Conservation (phyloP, 2,329 filamentous ascomycete genomes). For the Pseudogymnoascus sp. region DNA sequence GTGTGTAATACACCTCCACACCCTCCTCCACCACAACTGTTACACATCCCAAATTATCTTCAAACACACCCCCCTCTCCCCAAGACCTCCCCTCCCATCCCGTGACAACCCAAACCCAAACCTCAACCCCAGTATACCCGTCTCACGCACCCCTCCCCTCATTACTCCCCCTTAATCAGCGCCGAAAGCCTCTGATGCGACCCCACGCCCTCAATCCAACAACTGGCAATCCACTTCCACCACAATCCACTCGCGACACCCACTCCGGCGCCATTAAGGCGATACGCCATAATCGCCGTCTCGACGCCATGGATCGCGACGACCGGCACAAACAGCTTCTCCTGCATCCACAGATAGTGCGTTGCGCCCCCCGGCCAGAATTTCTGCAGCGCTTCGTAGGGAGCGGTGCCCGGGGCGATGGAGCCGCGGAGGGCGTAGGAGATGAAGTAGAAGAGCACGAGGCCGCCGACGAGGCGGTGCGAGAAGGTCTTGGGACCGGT, state of each 20-base stretch:
- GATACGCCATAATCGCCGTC: slow-evolving; percentile 4
- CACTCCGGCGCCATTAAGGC: neutral
- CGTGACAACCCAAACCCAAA: neutral
- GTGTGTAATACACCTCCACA: neutral
- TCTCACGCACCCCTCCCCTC: neutral
- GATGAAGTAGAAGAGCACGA: slow-evolving; percentile 3
- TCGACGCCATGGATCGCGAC: slow-evolving; percentile 1
- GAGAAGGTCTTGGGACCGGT: neutral
- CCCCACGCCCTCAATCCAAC: slow-evolving; percentile 8
- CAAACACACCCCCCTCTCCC: neutral
- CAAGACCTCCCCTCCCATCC: neutral
- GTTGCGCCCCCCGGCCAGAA: neutral
- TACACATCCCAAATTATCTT: no score
- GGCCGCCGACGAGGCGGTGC: neutral
- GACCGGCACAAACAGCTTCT: neutral
- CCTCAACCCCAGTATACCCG: neutral
- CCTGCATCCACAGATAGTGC: slow-evolving; percentile 1
- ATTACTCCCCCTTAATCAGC: neutral
- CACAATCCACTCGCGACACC: neutral
- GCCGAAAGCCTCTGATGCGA: slow-evolving; percentile 1
- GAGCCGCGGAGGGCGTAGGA: neutral
- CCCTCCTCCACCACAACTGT: neutral
- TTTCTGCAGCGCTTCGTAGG: neutral
- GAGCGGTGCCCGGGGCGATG: neutral
- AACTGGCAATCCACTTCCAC: slow-evolving; percentile 8